Evolutionary conservation across 805 yeast species (phyloP), one percentile per base, ranked within the genome.

Genomic region (Starmerella bombicola): DNA sequence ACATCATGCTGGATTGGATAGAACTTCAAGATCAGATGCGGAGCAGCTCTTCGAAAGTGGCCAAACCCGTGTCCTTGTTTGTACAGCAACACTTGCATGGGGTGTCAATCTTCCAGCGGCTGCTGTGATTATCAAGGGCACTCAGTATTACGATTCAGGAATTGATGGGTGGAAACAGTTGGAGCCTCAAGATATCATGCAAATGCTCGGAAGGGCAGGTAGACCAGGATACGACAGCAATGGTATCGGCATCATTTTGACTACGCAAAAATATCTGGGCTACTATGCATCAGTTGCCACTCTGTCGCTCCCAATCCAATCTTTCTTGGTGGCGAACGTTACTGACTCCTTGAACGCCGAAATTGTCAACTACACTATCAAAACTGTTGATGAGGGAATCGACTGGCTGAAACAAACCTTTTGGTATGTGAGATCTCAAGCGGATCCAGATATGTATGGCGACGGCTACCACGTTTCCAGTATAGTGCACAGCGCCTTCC

Each of bases 21-120:
- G 97, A 48, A 64, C 84, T 0, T 96, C 86, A 55, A 71, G 99
- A 55, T 83, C 83, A 52, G 55, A 81, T 33, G 78, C 91, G 0
- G 98, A 93, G 54, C 74, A 75, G 54, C 72, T 83, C 77, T 91
- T 91, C 57, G 65, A 75, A 26, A 64, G 68, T 23, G 97, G 99
- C 31, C 78, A 83, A 0, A 76, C 86, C 48, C 81, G 78, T 47
- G 96, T 91, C 0, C 64, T 91, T 16, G 81, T 93, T 51, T 85
- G 96, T 70, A 91, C 99, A 2, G 94, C 98, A 0, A 91, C 99
- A 0, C 70, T 91, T 45, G 99, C 99, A 0, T 91, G 98, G 98
- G 99, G 99, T 71, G 96, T 91, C 15, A 91, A 91, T 56, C 67
- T 91, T 41, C 98, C 99, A 2, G 98, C 98, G 5, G 95, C 95